phyloP scores from a whole-genome alignment of 1,284 basidiomycete species.

The Marasmius tenuissimus region DNA sequence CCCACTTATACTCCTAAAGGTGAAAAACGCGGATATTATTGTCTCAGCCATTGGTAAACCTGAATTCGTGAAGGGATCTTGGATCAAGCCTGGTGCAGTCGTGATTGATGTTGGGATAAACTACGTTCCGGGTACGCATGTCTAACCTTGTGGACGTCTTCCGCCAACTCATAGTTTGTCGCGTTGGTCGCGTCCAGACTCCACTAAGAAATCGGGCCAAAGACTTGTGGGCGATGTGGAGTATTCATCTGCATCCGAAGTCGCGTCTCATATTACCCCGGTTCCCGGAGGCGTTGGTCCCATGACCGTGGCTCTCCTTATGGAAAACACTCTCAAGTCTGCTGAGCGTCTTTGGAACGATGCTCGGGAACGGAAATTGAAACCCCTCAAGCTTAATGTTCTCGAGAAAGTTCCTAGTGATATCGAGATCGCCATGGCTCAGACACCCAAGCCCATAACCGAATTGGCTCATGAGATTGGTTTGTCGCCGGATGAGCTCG shows the following conservation, averaged over 20 bases:
- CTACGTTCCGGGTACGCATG: slow-evolving; percentile 77
- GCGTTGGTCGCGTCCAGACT: slow-evolving; percentile 46
- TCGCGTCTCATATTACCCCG: slow-evolving; percentile 92
- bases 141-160: not conserved
- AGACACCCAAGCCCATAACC: slow-evolving; percentile 88
- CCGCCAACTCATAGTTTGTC: not conserved
- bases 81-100: slow-evolving; percentile 93
- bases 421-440: slow-evolving; percentile 95
- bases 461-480: slow-evolving; percentile 91
- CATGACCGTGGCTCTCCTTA: slow-evolving; percentile 99
- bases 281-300: slow-evolving; percentile 99
- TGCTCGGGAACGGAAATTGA: slow-evolving; percentile 65
- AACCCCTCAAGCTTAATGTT: slow-evolving; percentile 78
- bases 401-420: slow-evolving; percentile 90
- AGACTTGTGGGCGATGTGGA: slow-evolving; percentile 97
- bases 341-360: slow-evolving; percentile 82
- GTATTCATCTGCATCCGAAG: slow-evolving; percentile 72
- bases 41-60: slow-evolving; percentile 94
- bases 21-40: slow-evolving; percentile 88
- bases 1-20: slow-evolving; percentile 36
- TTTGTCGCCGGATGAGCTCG: slow-evolving; percentile 83
- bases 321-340: slow-evolving; percentile 91
- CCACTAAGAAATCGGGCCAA: slow-evolving; percentile 92
- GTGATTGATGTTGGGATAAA: slow-evolving; percentile 99
- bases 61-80: slow-evolving; percentile 88